Base-by-base conservation (phyloP, 352 stramenopile genomes). In the Phytophthora cryptogea region DNA sequence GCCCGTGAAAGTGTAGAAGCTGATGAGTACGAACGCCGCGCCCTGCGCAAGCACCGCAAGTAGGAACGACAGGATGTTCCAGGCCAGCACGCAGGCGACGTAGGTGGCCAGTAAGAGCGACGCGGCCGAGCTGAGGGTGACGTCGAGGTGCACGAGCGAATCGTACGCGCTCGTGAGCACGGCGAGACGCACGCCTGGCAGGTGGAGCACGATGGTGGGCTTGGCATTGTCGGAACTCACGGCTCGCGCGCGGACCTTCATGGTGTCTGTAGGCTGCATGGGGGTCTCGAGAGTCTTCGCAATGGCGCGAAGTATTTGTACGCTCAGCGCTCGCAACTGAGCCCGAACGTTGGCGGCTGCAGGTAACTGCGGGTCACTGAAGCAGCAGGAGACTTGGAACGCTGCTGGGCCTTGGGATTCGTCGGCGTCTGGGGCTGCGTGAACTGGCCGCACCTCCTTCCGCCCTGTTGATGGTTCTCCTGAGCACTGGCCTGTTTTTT, bases 191-290 rank as follows among this genome's bases (percentile, higher is more conserved):
- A 89, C 73, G 52, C 79, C 82, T 16, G 83, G 78, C 51, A 91
- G 76, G 43, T 85, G 74, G 46, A 91, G 67, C 52, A 89, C 77
- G 46, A 91, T 66, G 41, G 69, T 80, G 14, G 76, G 72, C 20
- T 63, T 75, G 48, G 41, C 26, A 3, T 66, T 51, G 32, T 70
- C 64, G 42, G 58, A 67, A 44, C 54, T 72, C 43, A 59, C 44
- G 33, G 59, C 31, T 0, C 54, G 65, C 20, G 39, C 40, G 14
- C 54, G 63, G 27, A 39, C 30, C 39, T 72, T 72, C 23, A 64
- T 60, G 41, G 37, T 52, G 45, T 65, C 40, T n/a, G 55, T 36
- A 27, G 59, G 6, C 41, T 58, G 47, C 65, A 73, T 70, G 33
- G 39, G 8, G 7, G 35, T 3, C 28, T 61, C 26, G n/a, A 59